Percentiles rank a stretch among this genome's conserved stretches.
Evolutionary conservation across 73 alveolate genomes (phyloP).

Genomic region (Paramecium sonneborni): DNA sequence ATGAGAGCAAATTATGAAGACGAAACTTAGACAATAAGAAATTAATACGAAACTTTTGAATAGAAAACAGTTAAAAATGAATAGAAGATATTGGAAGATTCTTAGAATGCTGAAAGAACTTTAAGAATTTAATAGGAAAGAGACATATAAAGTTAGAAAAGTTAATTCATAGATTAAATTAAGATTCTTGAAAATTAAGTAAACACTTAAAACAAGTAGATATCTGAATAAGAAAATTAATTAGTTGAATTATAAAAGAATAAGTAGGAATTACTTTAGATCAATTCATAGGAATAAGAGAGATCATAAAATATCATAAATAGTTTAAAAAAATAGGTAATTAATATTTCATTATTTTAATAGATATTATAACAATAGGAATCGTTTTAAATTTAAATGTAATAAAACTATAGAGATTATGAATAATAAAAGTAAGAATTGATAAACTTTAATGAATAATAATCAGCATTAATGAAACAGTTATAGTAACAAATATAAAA

Average conservation of each 20-base stretch:
- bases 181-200: neutral
- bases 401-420: neutral
- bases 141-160: neutral
- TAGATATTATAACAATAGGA: neutral
- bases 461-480: neutral
- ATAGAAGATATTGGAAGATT: neutral
- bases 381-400: neutral
- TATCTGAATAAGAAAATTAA: neutral
- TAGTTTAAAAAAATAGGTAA: neutral
- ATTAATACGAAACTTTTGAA: neutral
- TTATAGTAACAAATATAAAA: neutral
- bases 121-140: neutral
- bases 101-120: neutral
- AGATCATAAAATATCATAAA: neutral
- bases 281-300: neutral
- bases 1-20: conserved; percentile 35
- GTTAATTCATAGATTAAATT: neutral
- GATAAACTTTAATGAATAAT: neutral
- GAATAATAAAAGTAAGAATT: neutral
- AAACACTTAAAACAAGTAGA: neutral
- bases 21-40: neutral
- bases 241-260: neutral
- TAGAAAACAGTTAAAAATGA: conserved; percentile 29
- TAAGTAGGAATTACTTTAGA: neutral
- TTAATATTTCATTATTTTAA: neutral